Conservation (phyloP, 495 filamentous ascomycete genomes). For the Penicillium riverlandense region DNA sequence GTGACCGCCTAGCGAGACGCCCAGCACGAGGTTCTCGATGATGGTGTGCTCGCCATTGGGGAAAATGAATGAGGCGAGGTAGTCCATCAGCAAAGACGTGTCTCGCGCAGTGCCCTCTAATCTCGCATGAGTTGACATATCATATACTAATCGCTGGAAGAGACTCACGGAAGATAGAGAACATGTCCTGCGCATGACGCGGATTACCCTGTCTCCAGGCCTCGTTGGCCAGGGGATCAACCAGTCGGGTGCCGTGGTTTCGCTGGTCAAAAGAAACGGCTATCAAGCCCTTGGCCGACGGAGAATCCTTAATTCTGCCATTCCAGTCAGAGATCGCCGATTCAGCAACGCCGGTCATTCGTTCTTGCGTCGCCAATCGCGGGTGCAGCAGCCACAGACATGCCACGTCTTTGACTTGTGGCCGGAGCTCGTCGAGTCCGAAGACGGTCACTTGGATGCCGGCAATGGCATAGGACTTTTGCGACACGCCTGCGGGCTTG, state of each 20-base stretch:
- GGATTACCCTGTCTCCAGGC: slow-evolving; percentile 75
- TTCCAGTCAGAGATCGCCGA: slow-evolving; percentile 55
- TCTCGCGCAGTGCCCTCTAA: slow-evolving; percentile 69
- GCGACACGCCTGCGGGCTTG: slow-evolving; percentile 46
- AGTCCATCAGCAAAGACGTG: slow-evolving; percentile 60
- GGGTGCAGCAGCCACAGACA: slow-evolving; percentile 87
- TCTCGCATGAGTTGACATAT: too few species aligned
- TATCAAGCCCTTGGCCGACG: slow-evolving; percentile 51
- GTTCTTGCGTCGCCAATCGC: slow-evolving; percentile 56
- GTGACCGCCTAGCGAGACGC: slow-evolving; percentile 83
- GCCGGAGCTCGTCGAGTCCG: slow-evolving; percentile 65
- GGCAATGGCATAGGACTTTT: slow-evolving; percentile 55
- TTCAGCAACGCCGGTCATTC: slow-evolving; percentile 58
- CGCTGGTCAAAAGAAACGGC: slow-evolving; percentile 81
- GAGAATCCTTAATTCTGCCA: slow-evolving; percentile 15
- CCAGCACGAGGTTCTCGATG: slow-evolving; percentile 65
- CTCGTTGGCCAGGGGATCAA: slow-evolving; percentile 54
- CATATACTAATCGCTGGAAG: too few species aligned
- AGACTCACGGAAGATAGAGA: slow-evolving; percentile 51
- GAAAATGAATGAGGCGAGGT: slow-evolving; percentile 71
- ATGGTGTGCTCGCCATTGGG: slow-evolving; percentile 44
- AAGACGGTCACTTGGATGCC: slow-evolving; percentile 73
- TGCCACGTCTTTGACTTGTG: slow-evolving; percentile 45
- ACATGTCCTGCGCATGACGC: slow-evolving; percentile 85
- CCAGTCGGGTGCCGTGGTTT: slow-evolving; percentile 74